These are phyloP conservation scores for Podospora australis DNA, from an alignment of 495 filamentous ascomycete genomes.

Conservation along the genomic window DNA sequence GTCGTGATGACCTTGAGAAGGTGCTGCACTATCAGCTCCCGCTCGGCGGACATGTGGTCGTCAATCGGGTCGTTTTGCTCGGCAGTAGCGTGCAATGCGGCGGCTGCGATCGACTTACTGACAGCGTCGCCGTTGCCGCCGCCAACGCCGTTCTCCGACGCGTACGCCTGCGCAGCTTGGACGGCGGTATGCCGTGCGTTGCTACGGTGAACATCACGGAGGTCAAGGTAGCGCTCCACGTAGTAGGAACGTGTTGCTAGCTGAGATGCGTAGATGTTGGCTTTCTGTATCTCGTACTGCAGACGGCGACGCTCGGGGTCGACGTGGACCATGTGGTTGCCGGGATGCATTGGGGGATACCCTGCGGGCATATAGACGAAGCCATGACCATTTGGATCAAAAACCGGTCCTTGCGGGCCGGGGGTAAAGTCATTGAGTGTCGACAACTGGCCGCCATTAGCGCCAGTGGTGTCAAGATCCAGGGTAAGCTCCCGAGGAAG, in stretches of 20 bases:
- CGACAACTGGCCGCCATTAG: background rate
- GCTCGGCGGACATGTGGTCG: conserved; percentile 56
- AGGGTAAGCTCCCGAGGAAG: conserved; percentile 58
- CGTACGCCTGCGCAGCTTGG: conserved; percentile 6
- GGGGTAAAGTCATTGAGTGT: background rate
- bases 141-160: conserved; percentile 20
- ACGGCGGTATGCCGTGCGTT: conserved; percentile 19
- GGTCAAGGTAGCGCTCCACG: conserved; percentile 73
- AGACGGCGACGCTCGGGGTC: conserved; percentile 41
- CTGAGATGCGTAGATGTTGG: conserved; percentile 71
- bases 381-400: conserved; percentile 1
- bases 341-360: conserved; percentile 20
- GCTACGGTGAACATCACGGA: conserved; percentile 49
- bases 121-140: conserved; percentile 8
- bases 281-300: conserved; percentile 79
- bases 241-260: conserved; percentile 69
- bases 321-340: conserved; percentile 23
- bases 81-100: conserved; percentile 17
- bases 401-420: too few species aligned
- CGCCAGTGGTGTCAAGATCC: conserved; percentile 22
- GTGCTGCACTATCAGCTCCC: conserved; percentile 68
- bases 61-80: conserved; percentile 34
- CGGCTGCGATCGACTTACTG: conserved; percentile 20
- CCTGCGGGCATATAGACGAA: conserved; percentile 34
- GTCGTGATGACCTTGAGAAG: conserved; percentile 61